Percentiles rank a stretch among this genome's conserved stretches.
Conservation (phyloP, 768 basidiomycete species). For the Psilocybe tampanensis region DNA sequence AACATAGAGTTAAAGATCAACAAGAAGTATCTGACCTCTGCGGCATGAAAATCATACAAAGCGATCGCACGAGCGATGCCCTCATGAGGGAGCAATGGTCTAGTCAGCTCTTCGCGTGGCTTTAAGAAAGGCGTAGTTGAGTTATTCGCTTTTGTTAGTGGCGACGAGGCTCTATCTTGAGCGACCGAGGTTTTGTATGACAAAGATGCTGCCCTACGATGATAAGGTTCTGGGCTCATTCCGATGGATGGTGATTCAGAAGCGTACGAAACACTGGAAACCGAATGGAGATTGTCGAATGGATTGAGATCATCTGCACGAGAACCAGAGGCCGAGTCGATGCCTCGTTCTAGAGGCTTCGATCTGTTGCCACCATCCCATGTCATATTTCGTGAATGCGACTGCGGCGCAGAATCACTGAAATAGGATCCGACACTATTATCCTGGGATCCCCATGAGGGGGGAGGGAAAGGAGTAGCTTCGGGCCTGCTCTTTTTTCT, state of each 20-base stretch:
- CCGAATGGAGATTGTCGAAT: background rate
- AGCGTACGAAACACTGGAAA: background rate
- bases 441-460: slow-evolving; percentile 57
- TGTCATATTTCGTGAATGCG: slow-evolving; percentile 28
- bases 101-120: slow-evolving; percentile 51
- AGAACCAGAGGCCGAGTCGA: background rate
- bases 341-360: background rate
- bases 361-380: slow-evolving; percentile 33
- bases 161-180: background rate
- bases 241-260: background rate
- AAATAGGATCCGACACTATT: slow-evolving; percentile 59
- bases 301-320: background rate
- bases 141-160: background rate
- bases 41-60: slow-evolving; percentile 70
- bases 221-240: background rate
- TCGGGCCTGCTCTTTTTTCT: slow-evolving; percentile 51
- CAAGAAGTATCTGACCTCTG: slow-evolving; percentile 51
- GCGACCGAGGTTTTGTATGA: background rate
- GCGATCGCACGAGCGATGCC: slow-evolving; percentile 77
- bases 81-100: slow-evolving; percentile 53
- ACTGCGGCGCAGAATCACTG: slow-evolving; percentile 21
- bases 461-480: slow-evolving; percentile 58
- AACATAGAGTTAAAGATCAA: background rate
- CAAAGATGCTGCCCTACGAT: background rate
- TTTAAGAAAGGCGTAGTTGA: slow-evolving; percentile 31